Evolutionary conservation across 2,329 filamentous ascomycete genomes (phyloP), one percentile per base, ranked within the genome.

Genomic region (Periconia macrospinosa): DNA sequence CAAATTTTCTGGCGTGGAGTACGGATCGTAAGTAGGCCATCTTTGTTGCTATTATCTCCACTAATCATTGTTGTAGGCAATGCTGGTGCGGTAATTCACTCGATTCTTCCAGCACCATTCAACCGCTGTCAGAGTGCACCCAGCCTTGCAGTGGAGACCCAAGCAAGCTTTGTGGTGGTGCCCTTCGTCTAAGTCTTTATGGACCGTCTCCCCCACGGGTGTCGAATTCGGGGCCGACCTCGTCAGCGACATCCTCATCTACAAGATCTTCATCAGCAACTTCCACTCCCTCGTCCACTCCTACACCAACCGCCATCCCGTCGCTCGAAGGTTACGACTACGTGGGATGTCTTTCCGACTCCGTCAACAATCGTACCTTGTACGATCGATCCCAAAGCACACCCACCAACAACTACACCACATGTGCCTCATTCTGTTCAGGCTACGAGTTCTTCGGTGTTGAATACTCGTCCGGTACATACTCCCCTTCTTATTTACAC

Each of bases 161-260:
- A 7, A 52, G 27, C 6, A 49, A 67, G 42, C 50, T 43, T 2
- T 68, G 65, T 40, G 65, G 65, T 30, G 61, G 51, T 27, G 56
- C 46, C 7, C 53, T 53, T 35, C 60, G 63, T 20, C 11, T 68
- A 46, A 73, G 70, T n/a, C 62, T 75, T 44, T 67, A 70, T 27
- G 23, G 23, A 8, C 23, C 23, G 8, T 27, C 23, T 27, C 23
- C 23, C 3, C 23, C 23, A 8, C 23, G 23, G 8, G 23, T 27
- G 23, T 8, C 23, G 23, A 8, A 5, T 27, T 27, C 23, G 23
- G 23, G 23, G 5, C 23, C 23, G 23, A 27, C 23, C 8, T 27
- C 23, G 23, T 27, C 23, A 5, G 23, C 23, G 8, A 27, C 23
- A 27, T 27, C 23, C 8, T 27, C 23, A 27, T 37, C 33, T 13